Percentiles rank a stretch among this genome's conserved stretches.
Conservation (phyloP, 768 basidiomycete genomes). For the Suillus hirtellus region DNA sequence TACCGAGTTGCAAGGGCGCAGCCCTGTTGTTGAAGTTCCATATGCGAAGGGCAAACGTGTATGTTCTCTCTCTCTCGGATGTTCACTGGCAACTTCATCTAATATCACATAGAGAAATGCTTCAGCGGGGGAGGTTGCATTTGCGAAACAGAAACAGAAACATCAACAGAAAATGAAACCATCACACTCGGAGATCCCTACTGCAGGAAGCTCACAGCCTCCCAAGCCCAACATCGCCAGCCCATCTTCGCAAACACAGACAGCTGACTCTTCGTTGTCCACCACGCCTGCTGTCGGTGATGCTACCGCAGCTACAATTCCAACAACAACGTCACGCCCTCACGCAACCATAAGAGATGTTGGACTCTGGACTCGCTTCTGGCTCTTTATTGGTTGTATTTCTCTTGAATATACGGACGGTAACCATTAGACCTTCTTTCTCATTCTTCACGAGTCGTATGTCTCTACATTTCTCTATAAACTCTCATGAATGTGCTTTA, state of each 20-base stretch:
- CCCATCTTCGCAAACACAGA: not conserved
- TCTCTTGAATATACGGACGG: not conserved
- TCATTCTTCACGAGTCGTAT: not conserved
- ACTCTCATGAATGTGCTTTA: not conserved
- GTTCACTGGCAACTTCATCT: too few species aligned
- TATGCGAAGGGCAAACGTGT: too few species aligned
- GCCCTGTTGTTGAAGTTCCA: too few species aligned
- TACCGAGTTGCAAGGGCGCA: too few species aligned
- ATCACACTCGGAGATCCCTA: too few species aligned
- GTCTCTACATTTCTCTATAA: not conserved
- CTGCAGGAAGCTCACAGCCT: not conserved
- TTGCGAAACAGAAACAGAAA: too few species aligned
- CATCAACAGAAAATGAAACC: too few species aligned
- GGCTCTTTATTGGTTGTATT: not conserved
- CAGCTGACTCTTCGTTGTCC: not conserved
- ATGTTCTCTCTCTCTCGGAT: too few species aligned
- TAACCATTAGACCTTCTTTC: not conserved
- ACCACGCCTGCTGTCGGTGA: not conserved
- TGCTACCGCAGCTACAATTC: not conserved
- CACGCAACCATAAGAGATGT: not conserved
- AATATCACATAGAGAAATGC: too few species aligned
- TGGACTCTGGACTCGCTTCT: not conserved
- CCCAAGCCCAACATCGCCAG: not conserved
- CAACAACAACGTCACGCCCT: not conserved
- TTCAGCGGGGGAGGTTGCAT: too few species aligned